These are phyloP conservation scores for Sclerotinia trifoliorum DNA, from an alignment of 2,329 filamentous ascomycete genomes.

Conservation along the genomic window DNA sequence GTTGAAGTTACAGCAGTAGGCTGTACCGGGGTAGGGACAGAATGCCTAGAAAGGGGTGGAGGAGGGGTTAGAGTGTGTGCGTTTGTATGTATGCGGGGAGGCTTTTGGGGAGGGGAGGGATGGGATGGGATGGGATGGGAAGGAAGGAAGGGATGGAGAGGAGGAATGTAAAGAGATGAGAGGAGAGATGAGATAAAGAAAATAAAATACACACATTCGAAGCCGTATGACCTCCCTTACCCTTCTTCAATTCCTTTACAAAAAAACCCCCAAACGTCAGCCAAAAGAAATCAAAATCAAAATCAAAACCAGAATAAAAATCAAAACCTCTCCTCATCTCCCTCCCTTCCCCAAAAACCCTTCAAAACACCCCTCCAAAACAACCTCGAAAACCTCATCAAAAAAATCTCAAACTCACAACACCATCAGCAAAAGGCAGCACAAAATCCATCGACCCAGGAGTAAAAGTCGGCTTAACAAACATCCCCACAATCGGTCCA, in stretches of 20 bases:
- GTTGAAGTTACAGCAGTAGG: conserved; percentile 6
- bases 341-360: background rate
- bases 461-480: conserved; percentile 7
- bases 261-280: background rate
- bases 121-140: no score
- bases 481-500: background rate
- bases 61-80: background rate
- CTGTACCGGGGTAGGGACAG: conserved; percentile 7
- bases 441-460: background rate
- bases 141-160: background rate
- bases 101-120: no score
- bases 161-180: no score
- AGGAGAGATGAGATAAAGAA: no score
- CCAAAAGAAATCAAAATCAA: background rate
- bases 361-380: background rate
- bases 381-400: background rate
- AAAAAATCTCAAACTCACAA: conserved; percentile 13
- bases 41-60: background rate
- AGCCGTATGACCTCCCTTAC: background rate
- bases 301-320: no score
- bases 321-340: no score
- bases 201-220: conserved; percentile 2
- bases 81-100: accelerated
- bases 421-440: conserved; percentile 13
- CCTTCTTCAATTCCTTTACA: background rate